These are phyloP conservation scores for Canariomyces notabilis DNA, from an alignment of 2,329 filamentous ascomycete genomes.

Conservation along the genomic window DNA sequence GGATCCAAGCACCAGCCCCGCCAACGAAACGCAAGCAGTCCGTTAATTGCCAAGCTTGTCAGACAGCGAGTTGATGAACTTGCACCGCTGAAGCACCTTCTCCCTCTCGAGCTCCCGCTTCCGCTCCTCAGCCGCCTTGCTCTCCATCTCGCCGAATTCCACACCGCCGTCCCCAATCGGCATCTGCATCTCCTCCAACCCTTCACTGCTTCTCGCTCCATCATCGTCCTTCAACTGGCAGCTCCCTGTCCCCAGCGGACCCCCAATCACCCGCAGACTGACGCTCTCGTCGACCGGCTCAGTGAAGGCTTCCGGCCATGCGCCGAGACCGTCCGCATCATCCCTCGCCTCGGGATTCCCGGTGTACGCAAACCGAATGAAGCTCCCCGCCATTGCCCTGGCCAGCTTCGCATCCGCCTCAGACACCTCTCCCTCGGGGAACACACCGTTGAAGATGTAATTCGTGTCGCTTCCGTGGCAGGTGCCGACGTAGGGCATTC, in stretches of 20 bases:
- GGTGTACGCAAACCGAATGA: conserved; percentile 26
- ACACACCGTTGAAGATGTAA: conserved; percentile 26
- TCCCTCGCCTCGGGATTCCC: conserved; percentile 15
- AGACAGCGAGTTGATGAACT: conserved; percentile 22
- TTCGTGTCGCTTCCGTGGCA: conserved; percentile 27
- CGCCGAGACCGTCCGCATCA: background rate
- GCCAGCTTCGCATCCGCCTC: conserved; percentile 19
- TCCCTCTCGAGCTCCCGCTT: conserved; percentile 18
- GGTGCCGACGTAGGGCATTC: conserved; percentile 26
- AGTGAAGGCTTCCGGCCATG: conserved; percentile 25
- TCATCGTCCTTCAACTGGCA: background rate
- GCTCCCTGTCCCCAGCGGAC: conserved; percentile 21
- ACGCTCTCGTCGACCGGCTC: background rate
- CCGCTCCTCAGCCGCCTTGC: conserved; percentile 1
- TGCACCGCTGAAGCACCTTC: conserved; percentile 21
- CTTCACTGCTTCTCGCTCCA: background rate
- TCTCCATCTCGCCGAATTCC: conserved; percentile 19
- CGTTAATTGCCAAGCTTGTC: conserved; percentile 22
- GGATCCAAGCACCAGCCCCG: too few species aligned
- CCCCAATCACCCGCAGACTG: conserved; percentile 22
- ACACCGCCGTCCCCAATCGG: conserved; percentile 11
- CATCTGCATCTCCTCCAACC: conserved; percentile 6
- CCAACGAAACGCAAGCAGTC: background rate
- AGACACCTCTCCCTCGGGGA: conserved; percentile 19
- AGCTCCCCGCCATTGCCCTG: conserved; percentile 14